Percentiles rank a stretch among this genome's conserved stretches.
phyloP scores from a whole-genome alignment of 2,329 filamentous ascomycete genomes.

The Pleoardoris graminearum region DNA sequence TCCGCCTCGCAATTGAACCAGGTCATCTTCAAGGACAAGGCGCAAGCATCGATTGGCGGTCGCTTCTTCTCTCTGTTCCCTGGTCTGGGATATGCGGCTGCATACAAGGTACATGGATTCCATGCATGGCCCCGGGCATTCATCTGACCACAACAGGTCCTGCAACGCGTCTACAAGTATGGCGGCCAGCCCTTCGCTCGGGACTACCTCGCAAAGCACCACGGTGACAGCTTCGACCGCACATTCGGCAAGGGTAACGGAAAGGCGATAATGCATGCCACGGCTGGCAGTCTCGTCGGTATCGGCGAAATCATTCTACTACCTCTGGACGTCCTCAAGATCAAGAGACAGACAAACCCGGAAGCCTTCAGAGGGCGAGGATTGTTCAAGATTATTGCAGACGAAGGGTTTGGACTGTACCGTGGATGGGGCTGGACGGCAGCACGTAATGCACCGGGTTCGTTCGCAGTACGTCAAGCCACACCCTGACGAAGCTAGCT shows the following conservation, averaged over 20 bases:
- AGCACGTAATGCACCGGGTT: slow-evolving; percentile 93
- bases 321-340: slow-evolving; percentile 96
- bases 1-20: slow-evolving; percentile 71
- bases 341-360: slow-evolving; percentile 99
- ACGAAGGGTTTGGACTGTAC: slow-evolving; percentile 95
- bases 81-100: slow-evolving; percentile 93
- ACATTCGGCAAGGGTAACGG: slow-evolving; percentile 96
- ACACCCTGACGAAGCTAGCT: background rate
- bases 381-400: slow-evolving; percentile 82
- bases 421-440: slow-evolving; percentile 97
- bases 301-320: slow-evolving; percentile 96
- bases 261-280: slow-evolving; percentile 97
- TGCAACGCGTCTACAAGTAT: slow-evolving; percentile 98
- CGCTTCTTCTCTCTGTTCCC: slow-evolving; percentile 98
- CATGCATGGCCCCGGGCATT: background rate
- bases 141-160: slow-evolving; percentile 58
- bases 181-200: slow-evolving; percentile 94
- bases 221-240: slow-evolving; percentile 80
- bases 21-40: slow-evolving; percentile 93
- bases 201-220: slow-evolving; percentile 81
- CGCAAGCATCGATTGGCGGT: slow-evolving; percentile 65
- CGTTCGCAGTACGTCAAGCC: slow-evolving; percentile 75
- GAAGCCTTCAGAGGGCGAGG: slow-evolving; percentile 96
- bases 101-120: slow-evolving; percentile 73
- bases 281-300: slow-evolving; percentile 90